Base-by-base conservation (phyloP, 2,329 filamentous ascomycete genomes). In the Trichoderma sp. region DNA sequence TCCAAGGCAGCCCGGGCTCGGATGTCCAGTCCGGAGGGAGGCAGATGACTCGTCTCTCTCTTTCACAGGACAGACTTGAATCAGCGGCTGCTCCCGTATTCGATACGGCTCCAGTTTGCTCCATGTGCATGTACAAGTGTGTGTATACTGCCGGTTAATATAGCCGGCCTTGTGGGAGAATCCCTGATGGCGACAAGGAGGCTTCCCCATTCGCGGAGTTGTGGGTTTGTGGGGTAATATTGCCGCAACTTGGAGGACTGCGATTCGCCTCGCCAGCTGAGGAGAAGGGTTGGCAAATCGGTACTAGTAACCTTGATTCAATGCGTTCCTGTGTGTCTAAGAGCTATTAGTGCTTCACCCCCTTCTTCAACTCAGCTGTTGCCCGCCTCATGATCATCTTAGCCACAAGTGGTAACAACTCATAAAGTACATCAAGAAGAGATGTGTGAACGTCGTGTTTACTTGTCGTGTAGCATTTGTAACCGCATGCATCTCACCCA, bases 141-240 rank as follows among this genome's bases (percentile, higher is more conserved):
- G 2, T 34, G 30, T 39, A 39, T 39, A 63, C 59, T 63, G 5
- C 59, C 59, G 59, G 59, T 63, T 63, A 55, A 63, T 63, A 63
- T 62, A 62, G 59, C 59, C 59, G 59, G 59, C 59, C 48, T 62
- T 50, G 59, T 62, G 59, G 59, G 34, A 63, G 41, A 39, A 44
- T 44, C 58, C 58, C 26, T 55, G 59, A 24, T 30, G n/a, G 9
- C 34, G 50, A 55, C 59, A 63, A 63, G 48, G 55, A 55, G 48
- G 48, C 59, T 63, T 54, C 59, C 59, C 48, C 50, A 54, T 63
- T 63, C 48, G 59, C 59, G 50, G 10, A 34, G 50, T 63, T 39
- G 59, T 63, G 59, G 59, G 41, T 45, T 63, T 63, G 50, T 63
- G 50, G 59, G 59, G 59, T 47, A 55, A 63, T 63, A 63, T 39